Conservation (phyloP, 371 early-diverging fungal genomes). For the Syncephalis fuscata region DNA sequence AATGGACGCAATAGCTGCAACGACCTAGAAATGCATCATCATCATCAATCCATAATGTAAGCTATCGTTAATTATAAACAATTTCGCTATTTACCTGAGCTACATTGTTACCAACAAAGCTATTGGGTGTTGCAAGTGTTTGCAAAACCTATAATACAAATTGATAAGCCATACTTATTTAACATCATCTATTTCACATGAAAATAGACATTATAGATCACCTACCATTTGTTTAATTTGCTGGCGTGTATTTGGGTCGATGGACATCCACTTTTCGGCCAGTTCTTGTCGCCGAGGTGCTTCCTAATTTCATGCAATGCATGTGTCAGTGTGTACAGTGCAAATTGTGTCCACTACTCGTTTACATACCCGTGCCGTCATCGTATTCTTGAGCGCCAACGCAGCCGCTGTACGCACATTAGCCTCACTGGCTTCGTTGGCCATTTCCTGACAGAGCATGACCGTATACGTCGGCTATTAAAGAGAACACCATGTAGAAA, state of each 20-base stretch:
- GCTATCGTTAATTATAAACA: not conserved
- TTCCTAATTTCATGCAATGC: conserved; percentile 36
- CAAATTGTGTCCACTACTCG: not conserved
- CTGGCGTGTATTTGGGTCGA: conserved; percentile 21
- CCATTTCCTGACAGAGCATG: conserved; percentile 63
- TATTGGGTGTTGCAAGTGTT: conserved; percentile 45
- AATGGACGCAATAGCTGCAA: conserved; percentile 81
- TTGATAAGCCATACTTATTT: too few relatives aligned
- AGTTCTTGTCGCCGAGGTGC: conserved; percentile 41
- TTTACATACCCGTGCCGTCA: conserved; percentile 58
- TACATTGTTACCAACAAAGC: conserved; percentile 47
- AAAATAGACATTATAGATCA: not conserved
- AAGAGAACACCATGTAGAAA: not conserved
- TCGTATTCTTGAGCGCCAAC: conserved; percentile 78
- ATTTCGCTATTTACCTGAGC: conserved; percentile 47
- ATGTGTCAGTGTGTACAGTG: not conserved
- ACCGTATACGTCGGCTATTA: conserved; percentile 56
- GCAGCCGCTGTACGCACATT: conserved; percentile 67
- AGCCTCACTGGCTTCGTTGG: conserved; percentile 43
- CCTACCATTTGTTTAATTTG: conserved; percentile 39
- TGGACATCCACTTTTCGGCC: conserved; percentile 48
- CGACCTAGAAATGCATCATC: conserved; percentile 22
- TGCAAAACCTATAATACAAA: conserved; percentile 30
- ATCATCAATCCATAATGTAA: not conserved
- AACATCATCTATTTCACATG: too few relatives aligned